These are phyloP conservation scores for Ustanciosporium gigantosporum DNA, from an alignment of 1,284 basidiomycete genomes.

Conservation along the genomic window DNA sequence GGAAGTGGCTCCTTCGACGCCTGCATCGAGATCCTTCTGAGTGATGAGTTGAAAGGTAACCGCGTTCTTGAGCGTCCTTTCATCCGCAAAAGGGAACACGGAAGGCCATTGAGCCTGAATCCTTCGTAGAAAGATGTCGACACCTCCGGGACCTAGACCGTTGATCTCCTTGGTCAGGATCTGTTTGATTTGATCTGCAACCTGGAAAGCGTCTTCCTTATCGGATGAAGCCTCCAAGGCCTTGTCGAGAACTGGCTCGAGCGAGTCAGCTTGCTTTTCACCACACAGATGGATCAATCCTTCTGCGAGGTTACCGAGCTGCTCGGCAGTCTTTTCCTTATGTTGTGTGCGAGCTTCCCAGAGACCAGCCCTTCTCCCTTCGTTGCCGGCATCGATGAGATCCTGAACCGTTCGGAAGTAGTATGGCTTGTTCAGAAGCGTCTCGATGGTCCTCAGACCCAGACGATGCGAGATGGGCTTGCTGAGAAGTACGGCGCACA, in stretches of 20 bases:
- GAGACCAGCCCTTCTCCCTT: constrained; percentile 31
- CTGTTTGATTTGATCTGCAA: constrained; percentile 14
- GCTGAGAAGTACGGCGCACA: constrained; percentile 34
- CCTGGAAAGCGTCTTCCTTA: constrained; percentile 8
- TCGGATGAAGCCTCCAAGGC: constrained; percentile 7
- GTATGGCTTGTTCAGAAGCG: constrained; percentile 39
- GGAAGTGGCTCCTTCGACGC: constrained; percentile 7
- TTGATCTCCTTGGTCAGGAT: constrained; percentile 30
- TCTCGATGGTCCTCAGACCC: constrained; percentile 33
- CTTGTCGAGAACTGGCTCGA: constrained; percentile 20
- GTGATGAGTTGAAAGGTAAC: constrained; percentile 22
- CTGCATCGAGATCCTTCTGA: constrained; percentile 9
- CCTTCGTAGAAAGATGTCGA: constrained; percentile 36
- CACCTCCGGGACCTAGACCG: constrained; percentile 29
- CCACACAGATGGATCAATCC: constrained; percentile 17
- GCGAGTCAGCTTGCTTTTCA: not conserved
- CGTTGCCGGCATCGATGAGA: constrained; percentile 27
- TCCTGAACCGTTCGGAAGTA: constrained; percentile 21
- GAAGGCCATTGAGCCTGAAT: constrained; percentile 35
- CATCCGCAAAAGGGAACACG: constrained; percentile 43
- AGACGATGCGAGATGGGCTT: constrained; percentile 44
- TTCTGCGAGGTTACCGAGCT: constrained; percentile 35
- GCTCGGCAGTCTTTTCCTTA: constrained; percentile 44
- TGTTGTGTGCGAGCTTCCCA: constrained; percentile 47
- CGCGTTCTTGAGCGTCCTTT: constrained; percentile 17